Evolutionary conservation across 345 rosid species (phyloP), one percentile per base, ranked within the genome.

Genomic region (Sonneratia alba): DNA sequence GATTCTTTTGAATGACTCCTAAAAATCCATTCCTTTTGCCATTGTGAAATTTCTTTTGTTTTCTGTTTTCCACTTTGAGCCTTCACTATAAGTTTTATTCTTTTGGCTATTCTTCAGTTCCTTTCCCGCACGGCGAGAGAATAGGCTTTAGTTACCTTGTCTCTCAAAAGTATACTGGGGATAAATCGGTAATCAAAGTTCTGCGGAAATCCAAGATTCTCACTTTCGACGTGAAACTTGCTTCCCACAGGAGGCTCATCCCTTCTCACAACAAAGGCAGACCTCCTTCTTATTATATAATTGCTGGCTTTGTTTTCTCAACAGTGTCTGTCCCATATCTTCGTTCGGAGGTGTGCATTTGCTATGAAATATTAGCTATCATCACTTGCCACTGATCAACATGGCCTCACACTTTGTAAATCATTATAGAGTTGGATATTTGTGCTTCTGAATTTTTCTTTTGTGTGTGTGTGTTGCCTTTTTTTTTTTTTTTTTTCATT

Each of bases 141-240:
- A 91, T 94, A 75, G 88, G 96, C 16, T 94, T 94, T 80, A 89
- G 98, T 80, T 91, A 89, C 80, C 97, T 94, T 71, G 86, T 91
- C 71, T 88, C 98, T 48, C 98, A 89, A 51, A 91, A 94, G 73
- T 94, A 91, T 80, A 89, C 96, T 38, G 93, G 95, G 67, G 98
- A 94, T 79, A 81, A 78, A 72, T 93, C 95, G 45, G 66, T 71
- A 48, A 88, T 94, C 67, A 91, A 88, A 85, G 91, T 94, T 74
- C 87, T 94, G 18, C 91, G 96, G 5, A 75, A 85, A 74, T 84
- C 90, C 72, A 77, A 88, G 73, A 85, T 81, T 70, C 77, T 82
- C 16, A 83, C 82, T 71, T 89, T 81, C 77, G 79, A 86, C 77
- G 84, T 94, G 70, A 91, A 89, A 82, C 97, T 94, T 68, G 84